Evolutionary conservation across 805 yeast species (phyloP).

Genomic region (Sungouiozyma intestinalis): DNA sequence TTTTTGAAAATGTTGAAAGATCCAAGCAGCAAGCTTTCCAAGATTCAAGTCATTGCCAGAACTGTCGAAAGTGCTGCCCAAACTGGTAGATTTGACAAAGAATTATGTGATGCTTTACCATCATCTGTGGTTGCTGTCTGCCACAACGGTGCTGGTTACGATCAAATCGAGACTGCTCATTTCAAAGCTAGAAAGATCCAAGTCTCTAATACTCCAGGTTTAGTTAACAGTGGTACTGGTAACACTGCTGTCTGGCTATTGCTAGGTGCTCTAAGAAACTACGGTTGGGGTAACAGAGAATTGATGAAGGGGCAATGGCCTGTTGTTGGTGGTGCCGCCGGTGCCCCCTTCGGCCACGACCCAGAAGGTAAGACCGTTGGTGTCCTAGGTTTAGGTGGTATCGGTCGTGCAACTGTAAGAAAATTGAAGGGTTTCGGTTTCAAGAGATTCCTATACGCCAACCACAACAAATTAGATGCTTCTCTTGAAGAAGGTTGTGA

Average conservation of each 20-base stretch:
- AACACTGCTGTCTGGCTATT: constrained; percentile 55
- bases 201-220: constrained; percentile 54
- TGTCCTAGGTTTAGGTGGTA: constrained; percentile 81
- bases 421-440: constrained; percentile 73
- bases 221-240: constrained; percentile 65
- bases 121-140: constrained; percentile 39
- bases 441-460: constrained; percentile 57
- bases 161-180: constrained; percentile 51
- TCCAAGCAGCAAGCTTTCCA: constrained; percentile 24
- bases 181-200: constrained; percentile 45
- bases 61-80: constrained; percentile 41
- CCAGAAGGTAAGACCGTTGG: constrained; percentile 73
- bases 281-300: constrained; percentile 46
- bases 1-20: constrained; percentile 26
- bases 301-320: constrained; percentile 57
- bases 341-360: constrained; percentile 54
- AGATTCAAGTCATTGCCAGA: constrained; percentile 34
- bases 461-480: constrained; percentile 46
- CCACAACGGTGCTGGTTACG: constrained; percentile 71
- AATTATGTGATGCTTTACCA: constrained; percentile 47
- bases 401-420: constrained; percentile 70
- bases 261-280: constrained; percentile 58
- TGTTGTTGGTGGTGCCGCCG: constrained; percentile 44
- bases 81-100: constrained; percentile 60
- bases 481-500: constrained; percentile 62